These are phyloP conservation scores for Apiospora malaysiana DNA, from an alignment of 2,329 filamentous ascomycete genomes.

Conservation along the genomic window DNA sequence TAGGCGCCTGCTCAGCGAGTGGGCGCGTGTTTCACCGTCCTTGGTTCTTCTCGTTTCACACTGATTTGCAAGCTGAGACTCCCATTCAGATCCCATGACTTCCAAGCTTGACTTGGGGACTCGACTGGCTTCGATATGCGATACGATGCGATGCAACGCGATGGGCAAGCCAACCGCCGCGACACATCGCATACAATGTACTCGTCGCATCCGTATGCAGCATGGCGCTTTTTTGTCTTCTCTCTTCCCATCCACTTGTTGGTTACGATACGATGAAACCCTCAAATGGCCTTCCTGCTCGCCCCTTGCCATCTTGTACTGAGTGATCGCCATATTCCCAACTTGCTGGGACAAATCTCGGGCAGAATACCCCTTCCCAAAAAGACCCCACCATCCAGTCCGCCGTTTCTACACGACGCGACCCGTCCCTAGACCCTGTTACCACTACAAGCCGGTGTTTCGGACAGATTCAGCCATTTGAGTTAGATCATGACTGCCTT, in stretches of 20 bases:
- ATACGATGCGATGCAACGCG: background rate
- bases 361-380: background rate
- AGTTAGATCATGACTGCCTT: background rate
- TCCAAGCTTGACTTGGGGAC: too few species aligned
- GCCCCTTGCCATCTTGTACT: too few species aligned
- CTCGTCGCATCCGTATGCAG: too few species aligned
- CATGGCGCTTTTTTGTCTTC: too few species aligned
- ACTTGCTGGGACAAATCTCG: slow-evolving; percentile 1
- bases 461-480: background rate
- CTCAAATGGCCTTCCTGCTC: too few species aligned
- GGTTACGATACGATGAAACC: too few species aligned
- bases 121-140: background rate
- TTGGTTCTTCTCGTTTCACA: slow-evolving; percentile 7
- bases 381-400: background rate
- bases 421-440: slow-evolving; percentile 8
- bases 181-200: background rate
- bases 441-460: background rate
- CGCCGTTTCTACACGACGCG: background rate
- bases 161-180: background rate
- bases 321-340: background rate
- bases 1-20: slow-evolving; percentile 15
- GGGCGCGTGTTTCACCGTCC: slow-evolving; percentile 16
- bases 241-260: too few species aligned
- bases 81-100: background rate
- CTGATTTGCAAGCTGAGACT: slow-evolving; percentile 8